phyloP scores from a whole-genome alignment of 306 rosid genomes.

The Begonia peltatifolia region DNA sequence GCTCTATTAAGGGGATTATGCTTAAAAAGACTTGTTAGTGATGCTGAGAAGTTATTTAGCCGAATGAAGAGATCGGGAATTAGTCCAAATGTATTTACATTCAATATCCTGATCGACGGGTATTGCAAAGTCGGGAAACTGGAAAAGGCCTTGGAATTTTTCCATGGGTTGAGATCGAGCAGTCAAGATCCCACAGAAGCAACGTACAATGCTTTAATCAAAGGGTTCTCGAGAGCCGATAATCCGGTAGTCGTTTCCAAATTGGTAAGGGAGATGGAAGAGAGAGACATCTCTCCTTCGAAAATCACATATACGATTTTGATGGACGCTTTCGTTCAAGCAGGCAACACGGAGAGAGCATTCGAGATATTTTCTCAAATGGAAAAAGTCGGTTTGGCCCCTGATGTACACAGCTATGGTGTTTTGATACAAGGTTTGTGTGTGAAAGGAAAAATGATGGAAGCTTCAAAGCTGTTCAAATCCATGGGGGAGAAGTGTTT shows the following conservation, averaged over 20 bases:
- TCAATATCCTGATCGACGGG: slow-evolving; percentile 51
- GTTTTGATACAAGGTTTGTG: slow-evolving; percentile 64
- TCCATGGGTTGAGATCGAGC: slow-evolving; percentile 37
- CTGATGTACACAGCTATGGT: slow-evolving; percentile 48
- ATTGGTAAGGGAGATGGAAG: slow-evolving; percentile 60
- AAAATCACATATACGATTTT: slow-evolving; percentile 64
- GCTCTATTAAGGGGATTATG: slow-evolving; percentile 48
- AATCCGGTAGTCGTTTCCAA: slow-evolving; percentile 31
- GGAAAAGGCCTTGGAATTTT: slow-evolving; percentile 41
- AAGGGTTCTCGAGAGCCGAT: slow-evolving; percentile 34
- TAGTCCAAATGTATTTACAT: slow-evolving; percentile 44
- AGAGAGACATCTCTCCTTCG: slow-evolving; percentile 41
- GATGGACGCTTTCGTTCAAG: slow-evolving; percentile 32
- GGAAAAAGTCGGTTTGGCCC: slow-evolving; percentile 49
- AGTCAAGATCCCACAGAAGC: slow-evolving; percentile 47
- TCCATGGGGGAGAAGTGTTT: slow-evolving; percentile 32
- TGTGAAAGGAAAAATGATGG: slow-evolving; percentile 43
- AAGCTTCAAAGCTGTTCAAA: slow-evolving; percentile 43
- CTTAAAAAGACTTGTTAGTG: slow-evolving; percentile 19
- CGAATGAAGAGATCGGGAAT: slow-evolving; percentile 30
- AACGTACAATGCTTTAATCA: slow-evolving; percentile 53
- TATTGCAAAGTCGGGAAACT: slow-evolving; percentile 40
- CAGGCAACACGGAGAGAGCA: slow-evolving; percentile 40
- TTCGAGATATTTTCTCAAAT: slow-evolving; percentile 35
- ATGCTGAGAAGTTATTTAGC: slow-evolving; percentile 39